Evolutionary conservation across 495 filamentous ascomycete genomes (phyloP).

Genomic region (Pseudomonodictys pantanalensis): DNA sequence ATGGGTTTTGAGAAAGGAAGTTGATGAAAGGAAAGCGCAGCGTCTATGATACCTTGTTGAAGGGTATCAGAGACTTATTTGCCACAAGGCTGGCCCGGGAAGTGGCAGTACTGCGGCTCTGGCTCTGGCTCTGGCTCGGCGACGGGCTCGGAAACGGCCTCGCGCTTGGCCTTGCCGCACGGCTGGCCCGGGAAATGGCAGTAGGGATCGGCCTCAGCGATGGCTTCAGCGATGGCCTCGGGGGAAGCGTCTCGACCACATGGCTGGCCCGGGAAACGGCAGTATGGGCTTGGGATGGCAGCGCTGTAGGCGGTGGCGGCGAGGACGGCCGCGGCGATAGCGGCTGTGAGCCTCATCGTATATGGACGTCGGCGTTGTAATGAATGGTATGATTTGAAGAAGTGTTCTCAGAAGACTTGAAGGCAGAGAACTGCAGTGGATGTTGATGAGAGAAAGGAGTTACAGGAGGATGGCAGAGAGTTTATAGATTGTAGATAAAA

Average conservation of each 20-base stretch:
- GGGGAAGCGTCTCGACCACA: conserved; percentile 21
- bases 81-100: conserved; percentile 16
- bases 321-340: conserved; percentile 43
- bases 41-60: no score
- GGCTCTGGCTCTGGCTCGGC: conserved; percentile 46
- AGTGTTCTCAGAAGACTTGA: neutral
- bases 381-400: conserved; percentile 3
- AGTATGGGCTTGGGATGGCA: conserved; percentile 23
- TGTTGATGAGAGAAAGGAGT: no score
- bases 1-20: no score
- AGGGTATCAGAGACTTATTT: conserved; percentile 20
- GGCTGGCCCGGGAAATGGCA: conserved; percentile 32
- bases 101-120: conserved; percentile 21
- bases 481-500: conserved; percentile 15
- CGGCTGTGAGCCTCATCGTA: conserved; percentile 51
- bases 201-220: conserved; percentile 1
- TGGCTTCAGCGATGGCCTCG: conserved; percentile 14
- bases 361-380: conserved; percentile 7
- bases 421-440: no score
- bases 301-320: conserved; percentile 36
- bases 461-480: no score
- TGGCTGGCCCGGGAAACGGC: conserved; percentile 30
- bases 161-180: conserved; percentile 18
- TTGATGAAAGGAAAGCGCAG: no score
- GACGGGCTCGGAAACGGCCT: neutral